phyloP scores from a whole-genome alignment of 495 filamentous ascomycete genomes.

The Neurospora pannonica region DNA sequence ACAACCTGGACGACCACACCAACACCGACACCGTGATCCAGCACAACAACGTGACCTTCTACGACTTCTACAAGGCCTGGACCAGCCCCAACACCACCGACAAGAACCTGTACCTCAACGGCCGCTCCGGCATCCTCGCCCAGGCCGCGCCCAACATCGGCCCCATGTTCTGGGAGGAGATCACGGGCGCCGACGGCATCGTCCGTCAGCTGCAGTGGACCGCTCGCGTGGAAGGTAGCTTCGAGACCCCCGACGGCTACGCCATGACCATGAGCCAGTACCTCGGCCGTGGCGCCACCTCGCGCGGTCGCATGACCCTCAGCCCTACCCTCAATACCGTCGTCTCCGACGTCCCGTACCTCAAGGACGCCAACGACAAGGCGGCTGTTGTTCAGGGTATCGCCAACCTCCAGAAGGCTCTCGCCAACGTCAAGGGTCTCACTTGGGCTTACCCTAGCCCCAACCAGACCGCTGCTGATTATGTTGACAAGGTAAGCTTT shows the following conservation, averaged over 20 bases:
- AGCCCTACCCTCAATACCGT: constrained; percentile 44
- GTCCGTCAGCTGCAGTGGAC: constrained; percentile 59
- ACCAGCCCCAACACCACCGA: constrained; percentile 31
- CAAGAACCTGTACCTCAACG: constrained; percentile 25
- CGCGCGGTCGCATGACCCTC: constrained; percentile 55
- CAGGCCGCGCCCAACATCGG: constrained; percentile 62
- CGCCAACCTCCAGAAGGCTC: constrained; percentile 47
- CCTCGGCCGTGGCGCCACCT: constrained; percentile 52
- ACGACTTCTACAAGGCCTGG: constrained; percentile 57
- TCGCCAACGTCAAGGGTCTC: constrained; percentile 43
- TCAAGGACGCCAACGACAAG: constrained; percentile 43
- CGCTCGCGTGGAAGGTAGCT: constrained; percentile 48
- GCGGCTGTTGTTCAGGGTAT: constrained; percentile 45
- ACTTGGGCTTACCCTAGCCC: constrained; percentile 43
- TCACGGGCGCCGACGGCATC: constrained; percentile 52
- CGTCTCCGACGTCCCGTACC: constrained; percentile 45
- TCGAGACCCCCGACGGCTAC: constrained; percentile 29
- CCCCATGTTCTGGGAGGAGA: constrained; percentile 52
- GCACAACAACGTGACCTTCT: constrained; percentile 49
- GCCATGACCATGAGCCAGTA: constrained; percentile 57
- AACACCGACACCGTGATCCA: constrained; percentile 55
- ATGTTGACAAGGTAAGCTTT: constrained; percentile 34
- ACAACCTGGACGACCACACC: constrained; percentile 64
- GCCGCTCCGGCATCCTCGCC: constrained; percentile 52
- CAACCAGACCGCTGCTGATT: constrained; percentile 41